Evolutionary conservation across 768 basidiomycete species (phyloP).

Genomic region (Termitomyces sp.): DNA sequence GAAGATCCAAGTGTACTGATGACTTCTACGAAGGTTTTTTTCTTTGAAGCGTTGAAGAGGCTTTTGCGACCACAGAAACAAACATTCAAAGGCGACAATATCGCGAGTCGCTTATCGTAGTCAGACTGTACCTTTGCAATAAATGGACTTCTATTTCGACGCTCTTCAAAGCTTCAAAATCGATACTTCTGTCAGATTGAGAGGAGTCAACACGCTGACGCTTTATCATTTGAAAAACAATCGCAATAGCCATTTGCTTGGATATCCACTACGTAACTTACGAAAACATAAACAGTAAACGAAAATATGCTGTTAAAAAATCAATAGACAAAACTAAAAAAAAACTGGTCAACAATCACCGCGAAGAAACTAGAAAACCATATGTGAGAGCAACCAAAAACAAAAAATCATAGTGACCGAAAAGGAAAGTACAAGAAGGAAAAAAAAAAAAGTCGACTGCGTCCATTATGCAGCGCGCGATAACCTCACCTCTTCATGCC

Average conservation of each 20-base stretch:
- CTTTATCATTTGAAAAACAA: neutral
- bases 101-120: neutral
- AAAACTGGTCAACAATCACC: neutral
- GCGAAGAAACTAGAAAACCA: neutral
- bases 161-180: neutral
- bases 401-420: neutral
- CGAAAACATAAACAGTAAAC: neutral
- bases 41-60: too few relatives aligned
- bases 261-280: neutral
- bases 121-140: too few relatives aligned
- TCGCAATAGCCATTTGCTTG: neutral
- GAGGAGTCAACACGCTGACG: too few relatives aligned
- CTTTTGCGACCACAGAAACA: too few relatives aligned
- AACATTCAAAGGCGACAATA: too few relatives aligned
- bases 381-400: neutral
- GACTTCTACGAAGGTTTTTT: too few relatives aligned
- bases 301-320: neutral
- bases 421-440: too few relatives aligned
- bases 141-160: neutral
- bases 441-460: too few relatives aligned
- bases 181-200: neutral
- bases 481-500: conserved; percentile 28
- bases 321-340: neutral
- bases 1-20: too few relatives aligned
- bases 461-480: neutral